Base-by-base conservation (phyloP, 768 basidiomycete species). In the Tricholoma flavovirens region DNA sequence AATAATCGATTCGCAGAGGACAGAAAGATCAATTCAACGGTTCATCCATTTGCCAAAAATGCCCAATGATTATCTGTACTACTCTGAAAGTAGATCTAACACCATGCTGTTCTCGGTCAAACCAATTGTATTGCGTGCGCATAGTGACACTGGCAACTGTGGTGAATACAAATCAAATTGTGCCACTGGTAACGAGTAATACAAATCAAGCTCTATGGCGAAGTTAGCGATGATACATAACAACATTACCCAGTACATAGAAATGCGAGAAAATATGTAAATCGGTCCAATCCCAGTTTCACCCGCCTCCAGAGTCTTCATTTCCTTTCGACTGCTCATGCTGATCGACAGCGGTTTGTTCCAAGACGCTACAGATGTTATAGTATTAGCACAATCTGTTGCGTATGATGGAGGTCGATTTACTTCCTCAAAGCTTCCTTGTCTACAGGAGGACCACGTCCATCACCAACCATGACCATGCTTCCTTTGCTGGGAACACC, bases 381-480 rank as follows among this genome's bases (percentile, higher is more conserved):
- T 56, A 54, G 54, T 24, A 50, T 43, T 11, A 51, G 4, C 33
- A 19, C 22, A 48, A 36, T 22, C 9, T 11, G 30, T 11, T 9
- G 3, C 11, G 12, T 26, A 9, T 51, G 30, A 24, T 24, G 30
- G 30, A 11, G 49, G 3, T 21, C 1, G n/a, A 73, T 80, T 69
- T 58, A 89, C 88, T 84, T 86, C 33, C 77, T 67, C 58, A 79
- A 66, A 9, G 86, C 87, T 1, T 55, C 68, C 29, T 79, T 63
- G 58, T 89, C 80, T 9, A 86, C 75, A 15, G 77, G 72, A 11
- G 90, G 90, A 10, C 75, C 74, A 53, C 69, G 63, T 10, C 89
- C 90, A 59, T 79, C 75, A 1, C 90, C 90, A 17, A 92, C 71
- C 79, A 90, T 83, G 1, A 88, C 69, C 66, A 79, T 81, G 59